Conservation (phyloP, 495 filamentous ascomycete species). For the Tuber calosporum region DNA sequence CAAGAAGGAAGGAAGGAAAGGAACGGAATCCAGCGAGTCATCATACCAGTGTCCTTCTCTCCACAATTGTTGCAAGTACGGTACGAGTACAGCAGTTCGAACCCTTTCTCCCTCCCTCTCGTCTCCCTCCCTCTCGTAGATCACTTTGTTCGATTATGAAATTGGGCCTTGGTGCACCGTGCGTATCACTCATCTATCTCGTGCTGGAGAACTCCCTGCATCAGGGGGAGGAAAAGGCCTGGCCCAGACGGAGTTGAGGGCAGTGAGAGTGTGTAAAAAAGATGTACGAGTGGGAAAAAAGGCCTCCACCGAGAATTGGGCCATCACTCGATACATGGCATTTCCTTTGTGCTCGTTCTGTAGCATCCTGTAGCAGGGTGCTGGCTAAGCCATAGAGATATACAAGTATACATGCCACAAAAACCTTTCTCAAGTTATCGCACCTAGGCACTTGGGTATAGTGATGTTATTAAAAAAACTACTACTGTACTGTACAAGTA, state of each 20-base stretch:
- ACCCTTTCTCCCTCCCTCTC: background rate
- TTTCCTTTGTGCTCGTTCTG: background rate
- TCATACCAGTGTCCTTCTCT: background rate
- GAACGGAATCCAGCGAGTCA: background rate
- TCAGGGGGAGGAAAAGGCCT: background rate
- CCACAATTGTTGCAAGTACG: no score
- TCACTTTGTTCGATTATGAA: background rate
- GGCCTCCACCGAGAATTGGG: background rate
- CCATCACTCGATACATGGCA: background rate
- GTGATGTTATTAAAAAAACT: no score
- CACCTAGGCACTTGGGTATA: background rate
- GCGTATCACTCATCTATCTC: slow-evolving; percentile 4
- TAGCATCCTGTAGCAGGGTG: background rate
- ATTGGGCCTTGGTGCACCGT: background rate
- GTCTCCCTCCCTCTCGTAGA: background rate
- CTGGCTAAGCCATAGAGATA: background rate
- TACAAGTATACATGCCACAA: background rate
- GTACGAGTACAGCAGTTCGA: no score
- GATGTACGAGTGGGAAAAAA: background rate
- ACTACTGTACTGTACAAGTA: no score
- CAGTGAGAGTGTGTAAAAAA: background rate
- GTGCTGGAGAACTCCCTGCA: background rate
- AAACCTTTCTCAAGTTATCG: background rate
- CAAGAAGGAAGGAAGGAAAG: background rate
- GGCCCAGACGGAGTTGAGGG: background rate